Percentiles rank a stretch among this genome's conserved stretches.
Evolutionary conservation across 805 yeast genomes (phyloP).

Genomic region (Komagataella populi): DNA sequence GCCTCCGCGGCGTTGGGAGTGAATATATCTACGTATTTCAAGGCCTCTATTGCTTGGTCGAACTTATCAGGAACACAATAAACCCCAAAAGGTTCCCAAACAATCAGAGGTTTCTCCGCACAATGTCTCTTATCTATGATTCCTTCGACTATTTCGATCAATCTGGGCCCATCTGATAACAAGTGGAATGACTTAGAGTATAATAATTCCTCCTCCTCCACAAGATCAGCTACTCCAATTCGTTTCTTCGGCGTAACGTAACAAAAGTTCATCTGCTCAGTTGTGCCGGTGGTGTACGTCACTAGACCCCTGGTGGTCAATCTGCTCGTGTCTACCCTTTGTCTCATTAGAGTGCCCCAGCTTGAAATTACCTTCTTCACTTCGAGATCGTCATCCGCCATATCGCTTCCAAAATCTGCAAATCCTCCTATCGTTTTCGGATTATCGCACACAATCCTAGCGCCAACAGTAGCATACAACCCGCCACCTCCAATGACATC

Average conservation of each 20-base stretch:
- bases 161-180: constrained; percentile 59
- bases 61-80: constrained; percentile 44
- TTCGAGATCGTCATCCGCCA: constrained; percentile 26
- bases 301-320: constrained; percentile 31
- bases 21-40: constrained; percentile 39
- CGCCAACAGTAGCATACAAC: constrained; percentile 65
- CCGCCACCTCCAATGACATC: constrained; percentile 87
- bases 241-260: constrained; percentile 51
- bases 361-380: neutral
- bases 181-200: constrained; percentile 45
- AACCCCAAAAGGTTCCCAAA: constrained; percentile 86
- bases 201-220: constrained; percentile 21
- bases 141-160: constrained; percentile 29
- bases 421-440: constrained; percentile 44
- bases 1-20: constrained; percentile 86
- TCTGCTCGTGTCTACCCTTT: constrained; percentile 52
- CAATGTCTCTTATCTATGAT: constrained; percentile 9
- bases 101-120: constrained; percentile 24
- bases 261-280: constrained; percentile 47
- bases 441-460: constrained; percentile 37
- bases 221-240: constrained; percentile 42
- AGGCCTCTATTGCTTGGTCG: constrained; percentile 18
- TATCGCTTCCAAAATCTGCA: constrained; percentile 71
- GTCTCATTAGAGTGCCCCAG: constrained; percentile 27
- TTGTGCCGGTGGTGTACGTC: constrained; percentile 67